Percentiles rank a stretch among this genome's conserved stretches.
These are phyloP conservation scores for Botrytis byssoidea DNA, from an alignment of 2,329 filamentous ascomycete species.

Conservation along the genomic window DNA sequence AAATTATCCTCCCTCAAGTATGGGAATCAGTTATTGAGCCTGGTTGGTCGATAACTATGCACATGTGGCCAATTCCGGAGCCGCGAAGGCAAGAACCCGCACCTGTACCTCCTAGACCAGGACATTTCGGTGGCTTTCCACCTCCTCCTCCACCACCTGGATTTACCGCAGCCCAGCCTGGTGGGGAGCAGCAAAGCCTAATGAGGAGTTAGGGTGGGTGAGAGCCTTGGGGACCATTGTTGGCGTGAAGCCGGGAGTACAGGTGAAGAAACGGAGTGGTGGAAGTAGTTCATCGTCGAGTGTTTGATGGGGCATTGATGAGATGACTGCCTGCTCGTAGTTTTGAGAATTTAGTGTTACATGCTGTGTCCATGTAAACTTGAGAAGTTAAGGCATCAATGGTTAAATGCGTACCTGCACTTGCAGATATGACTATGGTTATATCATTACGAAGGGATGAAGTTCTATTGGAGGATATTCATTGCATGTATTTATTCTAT, in stretches of 20 bases:
- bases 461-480: not conserved
- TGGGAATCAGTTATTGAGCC: constrained; percentile 82
- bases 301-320: not conserved
- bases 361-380: too few relatives aligned
- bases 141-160: not conserved
- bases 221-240: constrained; percentile 10
- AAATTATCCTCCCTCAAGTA: constrained; percentile 77
- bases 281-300: constrained; percentile 5
- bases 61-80: constrained; percentile 58
- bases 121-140: not conserved
- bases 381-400: not conserved
- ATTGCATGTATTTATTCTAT: constrained; percentile 17
- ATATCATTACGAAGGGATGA: not conserved
- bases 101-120: not conserved
- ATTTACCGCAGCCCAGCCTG: not conserved
- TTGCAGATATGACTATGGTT: not conserved
- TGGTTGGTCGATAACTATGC: constrained; percentile 69
- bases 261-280: not conserved
- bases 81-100: not conserved
- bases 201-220: constrained; percentile 13
- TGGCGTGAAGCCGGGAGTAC: constrained; percentile 1
- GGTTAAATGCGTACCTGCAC: not conserved
- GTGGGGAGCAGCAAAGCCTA: not conserved
- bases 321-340: not conserved
- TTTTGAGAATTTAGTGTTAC: not conserved